phyloP scores from a whole-genome alignment of 2,329 filamentous ascomycete genomes.

The Alternaria incomplexa region DNA sequence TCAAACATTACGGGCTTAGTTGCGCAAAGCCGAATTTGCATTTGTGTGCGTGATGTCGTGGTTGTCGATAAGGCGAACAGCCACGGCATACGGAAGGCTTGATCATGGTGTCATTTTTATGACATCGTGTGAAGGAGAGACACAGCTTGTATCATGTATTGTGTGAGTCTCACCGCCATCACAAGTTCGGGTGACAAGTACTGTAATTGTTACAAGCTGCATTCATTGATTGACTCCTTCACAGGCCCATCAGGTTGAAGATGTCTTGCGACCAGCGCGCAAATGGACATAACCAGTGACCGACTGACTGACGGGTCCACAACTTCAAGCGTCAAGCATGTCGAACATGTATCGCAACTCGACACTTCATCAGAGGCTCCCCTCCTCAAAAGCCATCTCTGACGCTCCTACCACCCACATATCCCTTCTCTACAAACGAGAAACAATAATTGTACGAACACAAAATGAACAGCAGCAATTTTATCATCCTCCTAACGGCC shows the following conservation, averaged over 20 bases:
- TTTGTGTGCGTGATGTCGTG: background rate
- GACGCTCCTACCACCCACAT: background rate
- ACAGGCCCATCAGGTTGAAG: background rate
- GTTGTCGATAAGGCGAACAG: background rate
- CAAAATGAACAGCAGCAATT: background rate
- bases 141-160: background rate
- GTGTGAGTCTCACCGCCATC: background rate
- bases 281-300: background rate
- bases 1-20: too few species aligned
- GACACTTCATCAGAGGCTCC: background rate
- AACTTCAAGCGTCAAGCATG: background rate
- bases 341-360: background rate
- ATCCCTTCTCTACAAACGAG: background rate
- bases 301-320: background rate
- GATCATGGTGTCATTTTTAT: background rate
- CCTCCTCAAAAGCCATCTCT: background rate
- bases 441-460: background rate
- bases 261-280: background rate
- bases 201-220: background rate
- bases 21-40: background rate
- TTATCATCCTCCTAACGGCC: background rate
- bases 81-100: background rate
- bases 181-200: background rate
- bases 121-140: background rate
- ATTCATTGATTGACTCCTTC: background rate